These are phyloP conservation scores for Phytopythium litorale DNA, from an alignment of 352 stramenopile species.

Conservation along the genomic window DNA sequence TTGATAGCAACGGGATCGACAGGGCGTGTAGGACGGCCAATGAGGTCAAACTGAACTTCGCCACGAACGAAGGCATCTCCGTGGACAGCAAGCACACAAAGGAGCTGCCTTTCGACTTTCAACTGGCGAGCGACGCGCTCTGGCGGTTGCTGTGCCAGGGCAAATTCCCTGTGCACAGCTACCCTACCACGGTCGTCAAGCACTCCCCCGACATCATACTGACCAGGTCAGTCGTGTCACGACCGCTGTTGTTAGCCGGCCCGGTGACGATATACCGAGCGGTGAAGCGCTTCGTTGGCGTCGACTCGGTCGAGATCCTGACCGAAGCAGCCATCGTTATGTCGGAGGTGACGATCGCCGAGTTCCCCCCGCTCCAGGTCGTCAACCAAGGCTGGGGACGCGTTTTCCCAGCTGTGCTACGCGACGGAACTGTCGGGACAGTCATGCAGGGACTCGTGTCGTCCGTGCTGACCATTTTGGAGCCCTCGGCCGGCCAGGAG, in stretches of 20 bases:
- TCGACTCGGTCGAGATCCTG: neutral
- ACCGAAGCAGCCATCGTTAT: neutral
- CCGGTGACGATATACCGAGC: neutral
- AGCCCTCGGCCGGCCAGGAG: neutral
- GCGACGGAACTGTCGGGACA: neutral
- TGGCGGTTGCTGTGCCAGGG: neutral
- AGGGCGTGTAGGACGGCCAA: too few relatives aligned
- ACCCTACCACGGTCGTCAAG: neutral
- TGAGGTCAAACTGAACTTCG: neutral
- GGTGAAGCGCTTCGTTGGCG: neutral
- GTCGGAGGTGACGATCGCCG: neutral
- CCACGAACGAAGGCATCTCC: neutral
- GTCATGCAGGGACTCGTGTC: neutral
- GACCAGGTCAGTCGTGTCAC: neutral
- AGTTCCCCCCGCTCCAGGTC: neutral
- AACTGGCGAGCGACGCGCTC: neutral
- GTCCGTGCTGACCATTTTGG: slow-evolving; percentile 1
- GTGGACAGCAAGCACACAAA: neutral
- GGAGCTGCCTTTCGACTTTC: neutral
- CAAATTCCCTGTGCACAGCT: neutral
- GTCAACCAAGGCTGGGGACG: neutral
- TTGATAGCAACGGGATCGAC: neutral
- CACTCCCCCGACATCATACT: neutral
- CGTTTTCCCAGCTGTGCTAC: neutral
- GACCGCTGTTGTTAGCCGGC: neutral